A percentile compares a stretch with the other conserved stretches of the same genome.
Evolutionary conservation across 495 filamentous ascomycete genomes (phyloP).

Genomic region (Hypoxylon intermedium): DNA sequence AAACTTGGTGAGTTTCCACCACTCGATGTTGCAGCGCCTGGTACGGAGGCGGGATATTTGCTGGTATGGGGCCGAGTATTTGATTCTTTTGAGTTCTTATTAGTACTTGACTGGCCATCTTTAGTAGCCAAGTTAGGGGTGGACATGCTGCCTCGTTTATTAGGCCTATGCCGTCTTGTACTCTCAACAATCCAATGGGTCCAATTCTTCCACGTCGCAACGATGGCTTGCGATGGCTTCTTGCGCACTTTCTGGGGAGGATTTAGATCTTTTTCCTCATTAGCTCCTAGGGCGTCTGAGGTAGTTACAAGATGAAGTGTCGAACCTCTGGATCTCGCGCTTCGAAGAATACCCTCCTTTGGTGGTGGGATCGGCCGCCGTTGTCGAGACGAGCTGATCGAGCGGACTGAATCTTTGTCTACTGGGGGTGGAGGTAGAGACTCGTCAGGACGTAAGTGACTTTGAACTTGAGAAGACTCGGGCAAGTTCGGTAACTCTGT

Average conservation of each 20-base stretch:
- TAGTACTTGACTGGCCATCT: constrained; percentile 43
- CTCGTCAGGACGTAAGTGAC: constrained; percentile 47
- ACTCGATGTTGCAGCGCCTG: constrained; percentile 6
- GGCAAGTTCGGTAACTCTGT: constrained; percentile 77
- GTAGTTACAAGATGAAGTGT: constrained; percentile 81
- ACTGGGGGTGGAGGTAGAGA: constrained; percentile 69
- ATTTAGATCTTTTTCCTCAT: constrained; percentile 33
- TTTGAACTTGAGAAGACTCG: constrained; percentile 58
- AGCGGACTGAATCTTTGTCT: constrained; percentile 79
- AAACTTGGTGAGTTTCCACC: constrained; percentile 31
- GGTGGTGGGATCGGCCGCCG: constrained; percentile 80
- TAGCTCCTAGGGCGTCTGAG: constrained; percentile 48
- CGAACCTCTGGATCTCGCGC: constrained; percentile 73
- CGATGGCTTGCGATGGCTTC: constrained; percentile 56
- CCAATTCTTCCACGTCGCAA: constrained; percentile 78
- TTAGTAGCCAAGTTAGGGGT: constrained; percentile 59
- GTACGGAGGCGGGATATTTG: constrained; percentile 51
- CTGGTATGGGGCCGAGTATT: constrained; percentile 62
- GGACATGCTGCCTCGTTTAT: constrained; percentile 60
- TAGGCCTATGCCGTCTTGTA: constrained; percentile 51
- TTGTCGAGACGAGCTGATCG: constrained; percentile 70
- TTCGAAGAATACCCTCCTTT: constrained; percentile 72
- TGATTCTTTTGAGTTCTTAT: constrained; percentile 52
- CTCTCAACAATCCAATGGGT: constrained; percentile 61
- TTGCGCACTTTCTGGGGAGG: constrained; percentile 53